phyloP scores from a whole-genome alignment of 345 rosid genomes.

The Firmiana major region DNA sequence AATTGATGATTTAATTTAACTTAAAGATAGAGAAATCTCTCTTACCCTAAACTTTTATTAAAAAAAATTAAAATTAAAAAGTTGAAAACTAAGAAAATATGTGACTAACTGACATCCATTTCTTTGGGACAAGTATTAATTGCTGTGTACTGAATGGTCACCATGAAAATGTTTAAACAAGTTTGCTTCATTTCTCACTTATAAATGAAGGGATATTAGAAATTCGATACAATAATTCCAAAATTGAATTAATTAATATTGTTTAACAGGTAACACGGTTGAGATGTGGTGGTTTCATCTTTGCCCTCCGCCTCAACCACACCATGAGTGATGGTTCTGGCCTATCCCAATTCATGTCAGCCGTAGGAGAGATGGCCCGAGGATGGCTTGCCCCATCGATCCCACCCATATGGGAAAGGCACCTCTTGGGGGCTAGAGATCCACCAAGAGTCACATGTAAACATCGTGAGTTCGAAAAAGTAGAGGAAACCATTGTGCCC shows the following conservation, averaged over 20 bases:
- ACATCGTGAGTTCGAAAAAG: constrained; percentile 48
- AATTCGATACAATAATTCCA: too few species aligned
- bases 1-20: too few species aligned
- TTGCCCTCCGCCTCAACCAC: constrained; percentile 47
- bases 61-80: too few species aligned
- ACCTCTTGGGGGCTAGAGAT: constrained; percentile 30
- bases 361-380: constrained; percentile 43
- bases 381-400: constrained; percentile 34
- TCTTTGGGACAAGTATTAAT: too few species aligned
- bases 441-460: constrained; percentile 34
- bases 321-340: constrained; percentile 47
- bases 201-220: too few species aligned
- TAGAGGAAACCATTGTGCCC: constrained; percentile 22
- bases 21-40: too few species aligned
- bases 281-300: constrained; percentile 42
- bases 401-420: constrained; percentile 46
- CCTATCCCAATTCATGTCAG: constrained; percentile 33
- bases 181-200: too few species aligned
- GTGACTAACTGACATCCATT: too few species aligned
- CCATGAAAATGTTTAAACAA: too few species aligned
- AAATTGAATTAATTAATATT: background rate
- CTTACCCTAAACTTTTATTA: too few species aligned
- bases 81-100: too few species aligned
- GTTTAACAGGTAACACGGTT: constrained; percentile 38
- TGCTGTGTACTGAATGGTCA: too few species aligned